Base-by-base conservation (phyloP, 768 basidiomycete genomes). In the Cyclocybe cylindracea region DNA sequence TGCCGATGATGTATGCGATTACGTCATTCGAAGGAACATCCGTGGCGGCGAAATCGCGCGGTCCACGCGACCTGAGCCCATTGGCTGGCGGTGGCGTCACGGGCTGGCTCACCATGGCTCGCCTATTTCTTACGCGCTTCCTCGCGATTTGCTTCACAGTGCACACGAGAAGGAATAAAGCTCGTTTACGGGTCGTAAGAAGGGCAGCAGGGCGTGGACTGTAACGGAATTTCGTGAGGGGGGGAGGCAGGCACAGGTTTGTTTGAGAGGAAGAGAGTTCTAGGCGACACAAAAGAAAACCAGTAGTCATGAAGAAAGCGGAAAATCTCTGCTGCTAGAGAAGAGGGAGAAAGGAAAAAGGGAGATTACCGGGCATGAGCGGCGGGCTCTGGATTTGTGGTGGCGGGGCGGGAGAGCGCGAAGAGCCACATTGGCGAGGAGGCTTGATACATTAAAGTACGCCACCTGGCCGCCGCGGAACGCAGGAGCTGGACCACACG, bases 391-490 rank as follows among this genome's bases (percentile, higher is more conserved):
- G 81, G 76, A 31, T 80, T 83, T 54, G 83, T 78, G 51, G 79
- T 78, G 29, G 77, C 72, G 79, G 72, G 36, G 75, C 72, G 48
- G 75, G 75, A 52, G 76, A 69, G 48, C 76, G 72, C 39, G 73
- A 72, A 38, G 72, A 66, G 55, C 75, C 61, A 85, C 66, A 71
- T 87, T 89, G 58, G 78, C 74, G 62, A 97, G 79, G 44, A 93
- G 94, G 95, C 69, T 89, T 89, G 68, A 98, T 71, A 90, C 76
- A 60, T 77, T 77, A 63, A 78, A 70, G 75, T 97, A 96, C 37
- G 90, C 77, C 50, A 77, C 74, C 81, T 91, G 87, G 41, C 95
- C 96, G 58, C 96, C 91, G 66, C 86, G 87, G 77, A 89, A 85
- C 36, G 79, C 83, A 38, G 87, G 50, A 93, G 84, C 76, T 94